These are phyloP conservation scores for Aspergillus ustus DNA, from an alignment of 2,329 filamentous ascomycete species.

Conservation along the genomic window DNA sequence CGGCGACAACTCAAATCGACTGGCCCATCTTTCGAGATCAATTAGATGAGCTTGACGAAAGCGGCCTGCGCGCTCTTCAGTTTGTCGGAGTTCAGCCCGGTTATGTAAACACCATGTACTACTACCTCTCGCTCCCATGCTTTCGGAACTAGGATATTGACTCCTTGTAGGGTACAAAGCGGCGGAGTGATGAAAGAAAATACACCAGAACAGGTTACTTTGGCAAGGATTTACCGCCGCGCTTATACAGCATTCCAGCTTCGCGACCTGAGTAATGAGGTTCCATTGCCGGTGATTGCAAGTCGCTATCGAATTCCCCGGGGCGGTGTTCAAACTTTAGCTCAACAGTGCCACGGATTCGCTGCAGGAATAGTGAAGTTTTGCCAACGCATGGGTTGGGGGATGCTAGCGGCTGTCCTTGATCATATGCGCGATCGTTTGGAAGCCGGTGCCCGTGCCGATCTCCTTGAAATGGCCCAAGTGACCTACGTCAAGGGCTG, in stretches of 20 bases:
- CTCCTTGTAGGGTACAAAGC: constrained; percentile 65
- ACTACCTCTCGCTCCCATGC: not conserved
- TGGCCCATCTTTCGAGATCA: constrained; percentile 75
- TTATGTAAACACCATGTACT: constrained; percentile 69
- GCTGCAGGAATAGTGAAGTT: constrained; percentile 80
- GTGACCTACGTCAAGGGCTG: constrained; percentile 78
- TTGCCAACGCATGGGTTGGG: constrained; percentile 77
- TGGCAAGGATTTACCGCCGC: constrained; percentile 68
- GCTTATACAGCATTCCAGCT: constrained; percentile 78
- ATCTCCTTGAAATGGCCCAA: constrained; percentile 71
- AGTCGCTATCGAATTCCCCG: constrained; percentile 72
- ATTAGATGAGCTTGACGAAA: constrained; percentile 72
- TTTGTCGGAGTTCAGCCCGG: constrained; percentile 72
- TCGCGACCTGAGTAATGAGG: constrained; percentile 78
- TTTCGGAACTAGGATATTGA: constrained; percentile 4
- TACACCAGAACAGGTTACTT: constrained; percentile 64
- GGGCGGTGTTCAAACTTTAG: constrained; percentile 71
- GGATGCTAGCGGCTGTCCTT: constrained; percentile 70
- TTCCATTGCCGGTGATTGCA: constrained; percentile 71
- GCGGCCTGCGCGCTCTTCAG: constrained; percentile 68
- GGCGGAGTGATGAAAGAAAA: constrained; percentile 64
- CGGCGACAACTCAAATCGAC: constrained; percentile 59
- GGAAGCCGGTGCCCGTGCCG: constrained; percentile 71
- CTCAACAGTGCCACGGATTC: constrained; percentile 77
- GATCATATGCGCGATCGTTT: constrained; percentile 78